A percentile compares a stretch with the other conserved stretches of the same genome.
These are phyloP conservation scores for Nannizzia gypsea DNA, from an alignment of 2,329 filamentous ascomycete genomes.

Conservation along the genomic window DNA sequence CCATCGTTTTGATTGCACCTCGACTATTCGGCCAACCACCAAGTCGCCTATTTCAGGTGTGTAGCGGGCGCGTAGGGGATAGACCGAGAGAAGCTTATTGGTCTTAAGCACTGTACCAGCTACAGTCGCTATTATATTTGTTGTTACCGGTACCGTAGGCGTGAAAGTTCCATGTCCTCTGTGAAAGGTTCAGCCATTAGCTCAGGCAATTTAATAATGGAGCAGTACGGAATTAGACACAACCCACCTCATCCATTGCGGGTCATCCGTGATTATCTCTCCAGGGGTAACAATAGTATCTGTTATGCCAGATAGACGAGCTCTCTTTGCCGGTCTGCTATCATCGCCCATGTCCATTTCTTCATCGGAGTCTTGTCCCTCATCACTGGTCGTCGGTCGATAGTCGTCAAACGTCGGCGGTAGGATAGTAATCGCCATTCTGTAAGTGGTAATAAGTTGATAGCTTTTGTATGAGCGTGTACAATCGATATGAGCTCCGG, in stretches of 20 bases:
- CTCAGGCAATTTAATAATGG: not conserved
- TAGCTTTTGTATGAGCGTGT: not conserved
- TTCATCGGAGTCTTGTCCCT: constrained; percentile 33
- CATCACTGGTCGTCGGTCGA: constrained; percentile 21
- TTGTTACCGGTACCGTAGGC: constrained; percentile 36
- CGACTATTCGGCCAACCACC: constrained; percentile 82
- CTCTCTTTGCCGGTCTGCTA: constrained; percentile 24
- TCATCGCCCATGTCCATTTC: constrained; percentile 36
- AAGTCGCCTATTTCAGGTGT: constrained; percentile 92
- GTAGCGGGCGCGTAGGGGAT: constrained; percentile 82
- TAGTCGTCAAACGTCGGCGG: constrained; percentile 31
- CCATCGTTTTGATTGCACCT: constrained; percentile 90
- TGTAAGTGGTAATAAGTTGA: not conserved
- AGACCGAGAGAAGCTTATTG: constrained; percentile 90
- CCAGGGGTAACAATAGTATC: constrained; percentile 66
- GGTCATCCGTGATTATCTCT: constrained; percentile 68
- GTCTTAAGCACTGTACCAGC: constrained; percentile 84
- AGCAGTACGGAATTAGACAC: not conserved
- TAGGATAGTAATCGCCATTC: constrained; percentile 45
- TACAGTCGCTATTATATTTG: constrained; percentile 74
- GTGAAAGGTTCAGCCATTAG: constrained; percentile 8
- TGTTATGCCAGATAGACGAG: constrained; percentile 17
- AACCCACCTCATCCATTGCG: constrained; percentile 80
- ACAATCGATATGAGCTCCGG: not conserved
- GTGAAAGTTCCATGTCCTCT: constrained; percentile 90